Evolutionary conservation across 805 yeast species (phyloP).

Genomic region (Candida insectalens): DNA sequence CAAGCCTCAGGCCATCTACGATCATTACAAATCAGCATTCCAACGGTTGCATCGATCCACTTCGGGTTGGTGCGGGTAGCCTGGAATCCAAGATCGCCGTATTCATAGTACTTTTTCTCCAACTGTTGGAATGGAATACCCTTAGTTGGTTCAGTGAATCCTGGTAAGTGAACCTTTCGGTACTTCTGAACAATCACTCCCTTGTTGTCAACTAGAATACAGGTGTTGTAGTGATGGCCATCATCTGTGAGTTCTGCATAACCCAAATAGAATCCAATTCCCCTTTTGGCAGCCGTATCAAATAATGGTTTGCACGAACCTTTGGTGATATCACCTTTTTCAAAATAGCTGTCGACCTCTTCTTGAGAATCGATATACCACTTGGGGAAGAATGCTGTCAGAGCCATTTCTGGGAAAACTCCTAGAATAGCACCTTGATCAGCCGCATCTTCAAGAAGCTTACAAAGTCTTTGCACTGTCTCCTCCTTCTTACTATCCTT

Average conservation of each 20-base stretch:
- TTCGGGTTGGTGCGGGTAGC: slow-evolving; percentile 30
- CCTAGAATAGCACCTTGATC: slow-evolving; percentile 23
- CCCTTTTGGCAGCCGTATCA: slow-evolving; percentile 21
- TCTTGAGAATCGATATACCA: slow-evolving; percentile 22
- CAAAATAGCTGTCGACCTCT: slow-evolving; percentile 25
- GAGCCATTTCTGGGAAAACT: slow-evolving; percentile 28
- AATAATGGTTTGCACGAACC: slow-evolving; percentile 24
- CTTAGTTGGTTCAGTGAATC: slow-evolving; percentile 26
- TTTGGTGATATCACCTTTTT: slow-evolving; percentile 25
- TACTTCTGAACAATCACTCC: slow-evolving; percentile 25
- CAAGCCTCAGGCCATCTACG: slow-evolving; percentile 34
- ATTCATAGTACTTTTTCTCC: no score
- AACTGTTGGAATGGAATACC: slow-evolving; percentile 25
- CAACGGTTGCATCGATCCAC: slow-evolving; percentile 26
- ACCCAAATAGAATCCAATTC: slow-evolving; percentile 25
- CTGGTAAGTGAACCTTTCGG: slow-evolving; percentile 30
- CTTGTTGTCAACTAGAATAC: slow-evolving; percentile 22
- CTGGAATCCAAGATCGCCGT: slow-evolving; percentile 28
- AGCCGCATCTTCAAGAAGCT: slow-evolving; percentile 23
- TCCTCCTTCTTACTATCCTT: slow-evolving; percentile 21
- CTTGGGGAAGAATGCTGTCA: slow-evolving; percentile 28
- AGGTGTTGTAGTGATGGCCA: slow-evolving; percentile 27
- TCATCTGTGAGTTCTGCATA: slow-evolving; percentile 31
- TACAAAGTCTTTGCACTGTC: slow-evolving; percentile 21
- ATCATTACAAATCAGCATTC: slow-evolving; percentile 31